A percentile compares a stretch with the other conserved stretches of the same genome.
Evolutionary conservation across 257 asterid species (phyloP).

Genomic region (Rubia yunnanensis): DNA sequence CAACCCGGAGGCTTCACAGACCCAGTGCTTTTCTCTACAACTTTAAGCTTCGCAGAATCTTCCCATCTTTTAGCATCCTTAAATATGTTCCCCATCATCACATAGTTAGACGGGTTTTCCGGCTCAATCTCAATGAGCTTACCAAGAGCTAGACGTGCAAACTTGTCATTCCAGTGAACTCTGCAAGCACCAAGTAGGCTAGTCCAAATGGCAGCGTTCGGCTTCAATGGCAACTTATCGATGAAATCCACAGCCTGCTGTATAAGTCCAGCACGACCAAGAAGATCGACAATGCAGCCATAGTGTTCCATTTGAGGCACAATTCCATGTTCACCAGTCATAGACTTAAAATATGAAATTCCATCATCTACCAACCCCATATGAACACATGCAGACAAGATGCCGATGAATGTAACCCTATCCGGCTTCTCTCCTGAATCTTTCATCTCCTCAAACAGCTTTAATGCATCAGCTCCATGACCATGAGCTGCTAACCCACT

Average conservation of each 20-base stretch:
- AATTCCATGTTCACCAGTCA: constrained; percentile 38
- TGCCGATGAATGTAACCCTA: constrained; percentile 61
- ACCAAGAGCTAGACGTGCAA: constrained; percentile 56
- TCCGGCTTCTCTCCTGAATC: constrained; percentile 49
- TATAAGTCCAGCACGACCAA: constrained; percentile 62
- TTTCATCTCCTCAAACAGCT: constrained; percentile 53
- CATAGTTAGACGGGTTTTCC: constrained; percentile 56
- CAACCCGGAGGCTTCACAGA: constrained; percentile 60
- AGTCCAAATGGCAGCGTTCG: constrained; percentile 74
- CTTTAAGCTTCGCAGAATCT: constrained; percentile 52
- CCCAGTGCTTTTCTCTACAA: constrained; percentile 59
- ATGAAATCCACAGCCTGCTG: constrained; percentile 67
- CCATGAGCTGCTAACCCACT: constrained; percentile 82
- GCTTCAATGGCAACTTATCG: constrained; percentile 47
- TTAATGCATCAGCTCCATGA: constrained; percentile 54
- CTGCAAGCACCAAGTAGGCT: constrained; percentile 62
- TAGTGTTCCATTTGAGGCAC: constrained; percentile 64
- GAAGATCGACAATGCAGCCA: constrained; percentile 80
- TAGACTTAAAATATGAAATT: constrained; percentile 38
- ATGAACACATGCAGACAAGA: constrained; percentile 74
- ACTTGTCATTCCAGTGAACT: constrained; percentile 47
- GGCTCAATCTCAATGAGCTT: constrained; percentile 72
- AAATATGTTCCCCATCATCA: constrained; percentile 63
- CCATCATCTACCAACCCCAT: constrained; percentile 71
- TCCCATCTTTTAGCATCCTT: constrained; percentile 70